Percentiles rank a stretch among this genome's conserved stretches.
Conservation (phyloP, 2,329 filamentous ascomycete genomes). For the Diaporthe sp. region DNA sequence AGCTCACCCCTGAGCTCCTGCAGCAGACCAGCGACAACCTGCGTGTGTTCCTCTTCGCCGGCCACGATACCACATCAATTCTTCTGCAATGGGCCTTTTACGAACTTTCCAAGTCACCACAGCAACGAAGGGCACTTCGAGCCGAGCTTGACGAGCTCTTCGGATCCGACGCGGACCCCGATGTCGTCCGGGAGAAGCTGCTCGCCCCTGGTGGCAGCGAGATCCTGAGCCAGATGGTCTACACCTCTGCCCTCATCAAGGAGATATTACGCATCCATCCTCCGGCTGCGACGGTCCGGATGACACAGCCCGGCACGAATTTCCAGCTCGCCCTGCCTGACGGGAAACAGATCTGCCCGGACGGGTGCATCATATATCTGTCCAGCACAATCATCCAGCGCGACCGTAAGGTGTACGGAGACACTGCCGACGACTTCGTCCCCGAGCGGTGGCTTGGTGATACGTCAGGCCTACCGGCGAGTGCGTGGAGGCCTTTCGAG, state of each 20-base stretch:
- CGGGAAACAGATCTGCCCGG: slow-evolving; percentile 48
- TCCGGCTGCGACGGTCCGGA: slow-evolving; percentile 50
- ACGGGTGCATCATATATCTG: slow-evolving; percentile 53
- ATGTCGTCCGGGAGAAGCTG: slow-evolving; percentile 46
- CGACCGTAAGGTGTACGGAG: slow-evolving; percentile 52
- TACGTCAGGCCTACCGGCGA: slow-evolving; percentile 45
- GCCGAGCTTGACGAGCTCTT: slow-evolving; percentile 54
- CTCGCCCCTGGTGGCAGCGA: slow-evolving; percentile 48
- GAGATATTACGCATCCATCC: slow-evolving; percentile 37
- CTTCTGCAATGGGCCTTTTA: slow-evolving; percentile 54
- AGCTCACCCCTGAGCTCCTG: slow-evolving; percentile 48
- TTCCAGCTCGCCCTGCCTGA: slow-evolving; percentile 49
- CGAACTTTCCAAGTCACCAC: slow-evolving; percentile 51
- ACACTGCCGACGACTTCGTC: slow-evolving; percentile 51
- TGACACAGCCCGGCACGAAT: slow-evolving; percentile 45
- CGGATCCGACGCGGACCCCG: slow-evolving; percentile 48
- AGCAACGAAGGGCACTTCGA: slow-evolving; percentile 47
- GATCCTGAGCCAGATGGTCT: slow-evolving; percentile 49
- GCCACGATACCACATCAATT: slow-evolving; percentile 57
- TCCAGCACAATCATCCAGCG: slow-evolving; percentile 53
- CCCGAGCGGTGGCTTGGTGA: slow-evolving; percentile 57
- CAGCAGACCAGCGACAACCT: slow-evolving; percentile 53
- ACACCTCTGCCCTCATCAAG: slow-evolving; percentile 38
- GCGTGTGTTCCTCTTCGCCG: slow-evolving; percentile 56
- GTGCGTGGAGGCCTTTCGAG: slow-evolving; percentile 68